Evolutionary conservation across 805 yeast species (phyloP).

Genomic region (Kodamaea nitidulidarum): DNA sequence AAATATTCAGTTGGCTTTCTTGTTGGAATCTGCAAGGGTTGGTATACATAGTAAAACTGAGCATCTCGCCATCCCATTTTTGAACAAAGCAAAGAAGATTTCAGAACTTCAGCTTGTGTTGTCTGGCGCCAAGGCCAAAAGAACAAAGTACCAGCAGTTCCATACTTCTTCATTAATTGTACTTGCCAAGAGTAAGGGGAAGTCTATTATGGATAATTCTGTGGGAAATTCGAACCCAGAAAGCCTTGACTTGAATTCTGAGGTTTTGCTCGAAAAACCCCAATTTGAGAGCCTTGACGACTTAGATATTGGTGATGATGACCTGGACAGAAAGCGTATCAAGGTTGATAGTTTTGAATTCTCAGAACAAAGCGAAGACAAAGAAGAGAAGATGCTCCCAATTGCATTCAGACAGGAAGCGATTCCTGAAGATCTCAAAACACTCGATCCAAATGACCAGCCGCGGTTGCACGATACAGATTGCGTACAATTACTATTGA

Average conservation of each 20-base stretch:
- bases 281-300: slow-evolving; percentile 59
- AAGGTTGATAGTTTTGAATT: slow-evolving; percentile 32
- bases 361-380: slow-evolving; percentile 12
- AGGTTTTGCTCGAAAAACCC: slow-evolving; percentile 72
- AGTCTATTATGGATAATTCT: slow-evolving; percentile 20
- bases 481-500: slow-evolving; percentile 65
- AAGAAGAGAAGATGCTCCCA: slow-evolving; percentile 50
- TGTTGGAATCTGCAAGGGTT: slow-evolving; percentile 65
- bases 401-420: slow-evolving; percentile 57
- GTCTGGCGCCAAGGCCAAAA: slow-evolving; percentile 84
- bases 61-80: slow-evolving; percentile 50
- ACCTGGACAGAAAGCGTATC: slow-evolving; percentile 35
- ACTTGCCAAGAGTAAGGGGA: slow-evolving; percentile 54
- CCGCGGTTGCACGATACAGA: slow-evolving; percentile 71
- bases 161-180: slow-evolving; percentile 73
- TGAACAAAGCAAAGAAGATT: slow-evolving; percentile 52
- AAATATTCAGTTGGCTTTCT: slow-evolving; percentile 44
- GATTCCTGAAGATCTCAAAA: slow-evolving; percentile 52
- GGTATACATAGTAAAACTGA: slow-evolving; percentile 63
- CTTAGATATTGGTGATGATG: slow-evolving; percentile 30
- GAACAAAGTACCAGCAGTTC: slow-evolving; percentile 75
- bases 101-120: slow-evolving; percentile 61
- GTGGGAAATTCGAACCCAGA: slow-evolving; percentile 42
- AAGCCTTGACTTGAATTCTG: slow-evolving; percentile 64
- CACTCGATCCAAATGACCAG: slow-evolving; percentile 76